Evolutionary conservation across 331 rosid species (phyloP).

Genomic region (Quercus lobata): DNA sequence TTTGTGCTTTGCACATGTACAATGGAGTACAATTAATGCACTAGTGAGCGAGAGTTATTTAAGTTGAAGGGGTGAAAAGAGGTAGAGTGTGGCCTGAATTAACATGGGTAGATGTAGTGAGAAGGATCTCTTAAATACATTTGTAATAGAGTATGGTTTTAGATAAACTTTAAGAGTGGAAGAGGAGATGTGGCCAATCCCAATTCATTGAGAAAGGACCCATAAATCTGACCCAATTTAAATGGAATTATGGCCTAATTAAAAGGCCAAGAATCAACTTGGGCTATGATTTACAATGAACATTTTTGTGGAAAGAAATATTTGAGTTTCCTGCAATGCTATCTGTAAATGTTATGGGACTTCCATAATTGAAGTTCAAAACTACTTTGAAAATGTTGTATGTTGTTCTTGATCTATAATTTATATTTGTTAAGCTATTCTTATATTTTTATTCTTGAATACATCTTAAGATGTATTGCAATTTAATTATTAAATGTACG

Average conservation of each 20-base stretch:
- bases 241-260: not conserved
- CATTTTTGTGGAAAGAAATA: not conserved
- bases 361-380: not conserved
- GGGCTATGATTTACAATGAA: not conserved
- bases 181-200: not conserved
- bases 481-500: slow-evolving; percentile 46
- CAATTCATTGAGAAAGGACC: not conserved
- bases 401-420: not conserved
- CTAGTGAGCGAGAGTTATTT: not conserved
- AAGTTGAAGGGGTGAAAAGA: not conserved
- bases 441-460: not conserved
- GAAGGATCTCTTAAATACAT: not conserved
- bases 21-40: not conserved
- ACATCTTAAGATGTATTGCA: not conserved
- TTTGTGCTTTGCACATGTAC: not conserved
- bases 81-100: not conserved
- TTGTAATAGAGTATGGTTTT: not conserved
- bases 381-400: not conserved
- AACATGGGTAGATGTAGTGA: not conserved
- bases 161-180: not conserved
- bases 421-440: not conserved
- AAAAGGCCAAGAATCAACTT: not conserved
- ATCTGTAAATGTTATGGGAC: not conserved
- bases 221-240: not conserved
- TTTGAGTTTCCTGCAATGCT: not conserved